phyloP scores from a whole-genome alignment of 2,329 filamentous ascomycete genomes.

The Daldinia sp. region DNA sequence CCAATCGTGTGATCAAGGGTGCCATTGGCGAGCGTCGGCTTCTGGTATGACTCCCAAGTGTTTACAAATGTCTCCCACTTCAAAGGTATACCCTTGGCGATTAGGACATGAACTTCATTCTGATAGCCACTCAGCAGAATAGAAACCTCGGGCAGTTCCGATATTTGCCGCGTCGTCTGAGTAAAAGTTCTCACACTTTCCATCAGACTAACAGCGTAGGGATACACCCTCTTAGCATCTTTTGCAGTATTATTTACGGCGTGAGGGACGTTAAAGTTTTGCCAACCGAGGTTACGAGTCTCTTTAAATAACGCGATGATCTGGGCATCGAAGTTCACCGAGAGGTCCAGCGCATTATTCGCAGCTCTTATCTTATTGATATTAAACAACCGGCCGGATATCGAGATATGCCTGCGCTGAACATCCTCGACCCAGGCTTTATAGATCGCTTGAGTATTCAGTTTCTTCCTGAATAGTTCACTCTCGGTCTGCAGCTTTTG shows the following conservation, averaged over 20 bases:
- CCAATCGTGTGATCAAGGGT: conserved; percentile 67
- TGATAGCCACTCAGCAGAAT: conserved; percentile 91
- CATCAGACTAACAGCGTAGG: conserved; percentile 97
- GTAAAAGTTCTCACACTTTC: conserved; percentile 95
- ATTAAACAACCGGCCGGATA: conserved; percentile 90
- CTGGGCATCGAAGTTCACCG: conserved; percentile 96
- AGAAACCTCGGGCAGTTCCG: conserved; percentile 86
- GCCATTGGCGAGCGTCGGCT: conserved; percentile 68
- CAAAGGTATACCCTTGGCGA: conserved; percentile 87
- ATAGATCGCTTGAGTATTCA: conserved; percentile 93
- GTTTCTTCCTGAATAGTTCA: conserved; percentile 93
- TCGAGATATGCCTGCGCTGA: conserved; percentile 86
- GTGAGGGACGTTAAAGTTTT: conserved; percentile 94
- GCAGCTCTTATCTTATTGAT: conserved; percentile 90
- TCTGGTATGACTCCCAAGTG: conserved; percentile 90
- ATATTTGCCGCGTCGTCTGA: conserved; percentile 87
- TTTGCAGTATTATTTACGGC: conserved; percentile 96
- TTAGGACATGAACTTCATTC: conserved; percentile 86
- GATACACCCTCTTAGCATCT: conserved; percentile 98
- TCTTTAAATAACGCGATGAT: conserved; percentile 99
- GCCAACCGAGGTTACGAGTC: conserved; percentile 94
- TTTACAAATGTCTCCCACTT: conserved; percentile 99
- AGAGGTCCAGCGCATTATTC: conserved; percentile 87
- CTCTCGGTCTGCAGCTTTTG: conserved; percentile 94
- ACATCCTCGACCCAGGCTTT: conserved; percentile 96